phyloP scores from a whole-genome alignment of 2,329 filamentous ascomycete species.

The Setomelanomma holmii region DNA sequence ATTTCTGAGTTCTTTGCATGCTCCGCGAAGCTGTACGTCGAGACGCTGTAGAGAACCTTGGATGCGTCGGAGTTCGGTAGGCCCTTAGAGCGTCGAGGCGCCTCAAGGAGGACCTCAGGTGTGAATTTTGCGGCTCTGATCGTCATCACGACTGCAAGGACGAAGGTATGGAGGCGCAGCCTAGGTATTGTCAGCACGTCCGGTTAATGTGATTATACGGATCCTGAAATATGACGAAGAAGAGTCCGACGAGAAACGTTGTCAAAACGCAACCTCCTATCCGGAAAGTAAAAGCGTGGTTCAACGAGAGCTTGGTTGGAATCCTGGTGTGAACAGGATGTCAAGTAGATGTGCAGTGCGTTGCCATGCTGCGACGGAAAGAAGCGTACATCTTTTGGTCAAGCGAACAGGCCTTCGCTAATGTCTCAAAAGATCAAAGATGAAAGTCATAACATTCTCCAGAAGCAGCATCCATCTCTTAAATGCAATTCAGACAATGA shows the following conservation, averaged over 20 bases:
- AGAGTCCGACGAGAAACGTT: neutral
- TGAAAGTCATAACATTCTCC: too few species aligned
- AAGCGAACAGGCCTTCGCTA: too few species aligned
- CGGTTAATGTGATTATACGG: too few species aligned
- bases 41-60: conserved; percentile 71
- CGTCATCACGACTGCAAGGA: conserved; percentile 63
- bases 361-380: too few species aligned
- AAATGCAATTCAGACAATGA: neutral
- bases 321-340: too few species aligned
- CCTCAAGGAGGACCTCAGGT: conserved; percentile 77
- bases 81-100: conserved; percentile 74
- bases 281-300: too few species aligned
- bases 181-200: neutral
- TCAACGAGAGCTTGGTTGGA: too few species aligned
- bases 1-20: conserved; percentile 74
- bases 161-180: neutral
- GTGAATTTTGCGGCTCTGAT: conserved; percentile 75
- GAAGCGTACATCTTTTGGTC: too few species aligned
- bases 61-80: conserved; percentile 73
- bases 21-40: conserved; percentile 79
- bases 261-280: too few species aligned
- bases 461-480: neutral
- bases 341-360: too few species aligned
- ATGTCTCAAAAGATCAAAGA: too few species aligned
- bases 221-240: neutral